These are phyloP conservation scores for Teratosphaeria destructans DNA, from an alignment of 2,329 filamentous ascomycete species.

Conservation along the genomic window DNA sequence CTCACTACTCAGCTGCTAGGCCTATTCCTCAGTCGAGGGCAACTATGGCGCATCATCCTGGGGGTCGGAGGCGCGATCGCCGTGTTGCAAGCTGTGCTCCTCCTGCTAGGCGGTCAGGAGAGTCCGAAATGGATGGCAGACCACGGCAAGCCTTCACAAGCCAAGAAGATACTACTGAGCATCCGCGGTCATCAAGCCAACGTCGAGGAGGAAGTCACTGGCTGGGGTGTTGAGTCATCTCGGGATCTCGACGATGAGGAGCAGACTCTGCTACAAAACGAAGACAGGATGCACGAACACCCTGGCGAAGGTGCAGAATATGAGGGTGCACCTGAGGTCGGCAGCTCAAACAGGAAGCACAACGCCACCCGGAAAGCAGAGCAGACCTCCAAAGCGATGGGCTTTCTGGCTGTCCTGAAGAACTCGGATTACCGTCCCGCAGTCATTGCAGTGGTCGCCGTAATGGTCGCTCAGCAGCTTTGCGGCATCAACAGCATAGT, in stretches of 20 bases:
- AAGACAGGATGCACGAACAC: conserved; percentile 2
- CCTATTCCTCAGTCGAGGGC: conserved; percentile 72
- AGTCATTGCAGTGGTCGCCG: conserved; percentile 77
- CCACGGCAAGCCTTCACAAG: conserved; percentile 49
- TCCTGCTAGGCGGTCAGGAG: conserved; percentile 66
- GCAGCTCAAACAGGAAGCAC: conserved; percentile 13
- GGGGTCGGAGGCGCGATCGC: conserved; percentile 62
- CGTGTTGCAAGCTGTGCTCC: conserved; percentile 53
- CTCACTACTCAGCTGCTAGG: conserved; percentile 73
- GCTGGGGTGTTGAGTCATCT: conserved; percentile 29
- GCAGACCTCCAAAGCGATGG: conserved; percentile 24
- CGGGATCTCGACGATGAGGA: conserved; percentile 48
- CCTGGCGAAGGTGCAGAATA: background rate
- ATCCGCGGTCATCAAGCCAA: conserved; percentile 62
- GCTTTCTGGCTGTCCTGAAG: conserved; percentile 47
- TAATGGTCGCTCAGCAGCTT: conserved; percentile 89
- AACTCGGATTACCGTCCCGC: conserved; percentile 66
- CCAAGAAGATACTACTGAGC: conserved; percentile 58
- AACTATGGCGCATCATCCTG: conserved; percentile 75
- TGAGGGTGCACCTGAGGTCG: conserved; percentile 2
- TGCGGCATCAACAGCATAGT: conserved; percentile 92
- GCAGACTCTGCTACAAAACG: conserved; percentile 50
- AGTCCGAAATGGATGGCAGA: conserved; percentile 78
- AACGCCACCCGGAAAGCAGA: conserved; percentile 3
- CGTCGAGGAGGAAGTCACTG: conserved; percentile 61